Evolutionary conservation across 1,139 yeast species (phyloP).

Genomic region (Groenewaldozyma sp.): DNA sequence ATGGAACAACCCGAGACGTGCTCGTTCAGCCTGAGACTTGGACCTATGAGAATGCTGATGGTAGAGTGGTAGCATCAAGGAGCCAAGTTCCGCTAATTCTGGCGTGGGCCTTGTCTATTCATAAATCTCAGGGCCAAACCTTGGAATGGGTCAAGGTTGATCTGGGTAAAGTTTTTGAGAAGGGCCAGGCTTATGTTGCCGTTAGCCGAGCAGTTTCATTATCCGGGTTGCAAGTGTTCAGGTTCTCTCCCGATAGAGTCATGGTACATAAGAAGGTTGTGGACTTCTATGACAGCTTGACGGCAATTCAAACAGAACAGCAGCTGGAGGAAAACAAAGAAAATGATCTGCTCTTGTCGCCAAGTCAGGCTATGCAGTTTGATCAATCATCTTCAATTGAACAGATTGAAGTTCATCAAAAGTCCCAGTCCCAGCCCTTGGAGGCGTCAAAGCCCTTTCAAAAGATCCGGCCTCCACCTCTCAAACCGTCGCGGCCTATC

Average conservation of each 20-base stretch:
- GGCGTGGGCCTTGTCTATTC: conserved; percentile 95
- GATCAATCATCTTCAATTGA: no score
- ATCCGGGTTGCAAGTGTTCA: conserved; percentile 67
- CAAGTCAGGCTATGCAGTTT: no score
- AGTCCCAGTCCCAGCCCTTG: no score
- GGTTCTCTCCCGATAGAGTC: conserved; percentile 56
- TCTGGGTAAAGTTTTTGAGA: conserved; percentile 66
- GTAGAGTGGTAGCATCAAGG: conserved; percentile 45
- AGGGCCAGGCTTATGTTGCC: conserved; percentile 94
- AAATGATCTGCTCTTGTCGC: no score
- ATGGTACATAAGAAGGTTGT: conserved; percentile 61
- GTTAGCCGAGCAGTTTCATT: conserved; percentile 76
- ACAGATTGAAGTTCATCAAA: no score
- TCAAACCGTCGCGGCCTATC: no score
- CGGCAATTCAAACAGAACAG: background rate
- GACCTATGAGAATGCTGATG: conserved; percentile 52
- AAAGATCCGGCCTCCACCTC: no score
- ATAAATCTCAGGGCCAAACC: conserved; percentile 95
- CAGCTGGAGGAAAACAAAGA: background rate
- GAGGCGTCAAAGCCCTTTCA: no score
- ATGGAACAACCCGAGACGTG: conserved; percentile 63
- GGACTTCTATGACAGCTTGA: conserved; percentile 47
- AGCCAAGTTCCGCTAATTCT: conserved; percentile 63
- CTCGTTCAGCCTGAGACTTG: conserved; percentile 70
- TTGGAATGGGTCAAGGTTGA: conserved; percentile 76